Conservation (phyloP, 768 basidiomycete genomes). For the Calocybe gangraenosa region DNA sequence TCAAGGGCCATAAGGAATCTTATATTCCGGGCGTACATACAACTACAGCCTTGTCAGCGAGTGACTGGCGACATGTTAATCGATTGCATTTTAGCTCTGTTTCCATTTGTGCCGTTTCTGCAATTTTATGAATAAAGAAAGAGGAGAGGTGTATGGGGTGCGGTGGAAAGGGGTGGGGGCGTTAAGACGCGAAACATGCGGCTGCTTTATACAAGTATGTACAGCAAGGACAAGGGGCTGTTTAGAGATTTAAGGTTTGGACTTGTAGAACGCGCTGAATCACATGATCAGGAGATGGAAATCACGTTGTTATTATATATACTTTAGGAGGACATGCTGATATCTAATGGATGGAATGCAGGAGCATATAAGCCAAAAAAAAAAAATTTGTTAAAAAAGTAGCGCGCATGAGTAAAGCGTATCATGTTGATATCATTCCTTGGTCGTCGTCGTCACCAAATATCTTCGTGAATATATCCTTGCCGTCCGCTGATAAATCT, state of each 20-base stretch:
- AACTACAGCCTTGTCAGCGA: slow-evolving; percentile 81
- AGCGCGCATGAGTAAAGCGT: slow-evolving; percentile 3
- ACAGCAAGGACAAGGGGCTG: no score
- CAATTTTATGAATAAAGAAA: neutral
- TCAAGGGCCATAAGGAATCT: neutral
- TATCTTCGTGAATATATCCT: slow-evolving; percentile 75
- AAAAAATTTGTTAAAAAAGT: slow-evolving; percentile 13
- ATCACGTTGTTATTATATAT: no score
- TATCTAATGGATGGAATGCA: slow-evolving; percentile 15
- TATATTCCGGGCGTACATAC: slow-evolving; percentile 41
- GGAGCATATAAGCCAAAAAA: slow-evolving; percentile 7
- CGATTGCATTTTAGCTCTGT: slow-evolving; percentile 75
- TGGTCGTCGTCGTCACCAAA: slow-evolving; percentile 64
- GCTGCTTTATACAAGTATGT: no score
- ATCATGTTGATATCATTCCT: slow-evolving; percentile 73
- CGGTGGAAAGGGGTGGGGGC: no score
- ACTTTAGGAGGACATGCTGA: no score
- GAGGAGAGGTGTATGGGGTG: neutral
- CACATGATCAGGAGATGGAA: no score
- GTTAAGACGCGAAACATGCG: no score
- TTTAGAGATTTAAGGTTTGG: no score
- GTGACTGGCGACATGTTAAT: slow-evolving; percentile 63
- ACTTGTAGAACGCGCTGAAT: no score
- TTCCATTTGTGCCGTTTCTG: slow-evolving; percentile 65
- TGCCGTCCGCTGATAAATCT: slow-evolving; percentile 64